Percentiles rank a stretch among this genome's conserved stretches.
These are phyloP conservation scores for Metschnikowia hibisci DNA, from an alignment of 805 yeast species.

Conservation along the genomic window DNA sequence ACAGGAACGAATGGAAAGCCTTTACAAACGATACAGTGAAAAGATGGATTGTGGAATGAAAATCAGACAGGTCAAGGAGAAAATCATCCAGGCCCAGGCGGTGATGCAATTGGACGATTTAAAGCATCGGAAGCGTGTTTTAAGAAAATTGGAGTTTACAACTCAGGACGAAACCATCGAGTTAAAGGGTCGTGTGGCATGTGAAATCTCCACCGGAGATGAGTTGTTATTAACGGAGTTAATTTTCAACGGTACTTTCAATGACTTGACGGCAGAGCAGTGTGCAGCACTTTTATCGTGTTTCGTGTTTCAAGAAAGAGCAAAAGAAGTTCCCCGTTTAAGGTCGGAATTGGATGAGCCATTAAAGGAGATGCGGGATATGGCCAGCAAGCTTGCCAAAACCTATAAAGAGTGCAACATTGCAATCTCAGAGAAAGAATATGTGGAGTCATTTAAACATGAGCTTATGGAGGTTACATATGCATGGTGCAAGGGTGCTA, in stretches of 20 bases:
- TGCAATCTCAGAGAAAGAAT: slow-evolving; percentile 87
- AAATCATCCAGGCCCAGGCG: slow-evolving; percentile 80
- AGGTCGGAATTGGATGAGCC: slow-evolving; percentile 93
- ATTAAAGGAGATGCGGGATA: slow-evolving; percentile 77
- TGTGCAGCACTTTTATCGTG: slow-evolving; percentile 90
- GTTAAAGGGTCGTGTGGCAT: slow-evolving; percentile 94
- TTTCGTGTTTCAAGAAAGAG: slow-evolving; percentile 94
- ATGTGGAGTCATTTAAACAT: slow-evolving; percentile 85
- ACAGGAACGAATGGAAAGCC: slow-evolving; percentile 54
- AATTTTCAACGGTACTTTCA: slow-evolving; percentile 93
- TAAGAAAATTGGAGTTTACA: slow-evolving; percentile 87
- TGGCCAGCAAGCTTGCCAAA: slow-evolving; percentile 89
- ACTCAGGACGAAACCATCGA: slow-evolving; percentile 87
- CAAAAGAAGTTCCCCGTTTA: slow-evolving; percentile 81
- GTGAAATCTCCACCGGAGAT: slow-evolving; percentile 91
- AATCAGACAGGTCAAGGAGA: slow-evolving; percentile 55
- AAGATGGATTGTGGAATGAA: slow-evolving; percentile 61
- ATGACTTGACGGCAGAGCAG: slow-evolving; percentile 81
- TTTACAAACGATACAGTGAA: slow-evolving; percentile 60
- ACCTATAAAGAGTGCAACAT: slow-evolving; percentile 85
- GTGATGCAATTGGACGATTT: slow-evolving; percentile 92
- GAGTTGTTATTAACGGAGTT: slow-evolving; percentile 84
- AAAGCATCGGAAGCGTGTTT: slow-evolving; percentile 86
- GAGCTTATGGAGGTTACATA: slow-evolving; percentile 96
- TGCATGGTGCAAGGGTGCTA: slow-evolving; percentile 95